These are phyloP conservation scores for Tulasnella sp. DNA, from an alignment of 768 basidiomycete species.

Conservation along the genomic window DNA sequence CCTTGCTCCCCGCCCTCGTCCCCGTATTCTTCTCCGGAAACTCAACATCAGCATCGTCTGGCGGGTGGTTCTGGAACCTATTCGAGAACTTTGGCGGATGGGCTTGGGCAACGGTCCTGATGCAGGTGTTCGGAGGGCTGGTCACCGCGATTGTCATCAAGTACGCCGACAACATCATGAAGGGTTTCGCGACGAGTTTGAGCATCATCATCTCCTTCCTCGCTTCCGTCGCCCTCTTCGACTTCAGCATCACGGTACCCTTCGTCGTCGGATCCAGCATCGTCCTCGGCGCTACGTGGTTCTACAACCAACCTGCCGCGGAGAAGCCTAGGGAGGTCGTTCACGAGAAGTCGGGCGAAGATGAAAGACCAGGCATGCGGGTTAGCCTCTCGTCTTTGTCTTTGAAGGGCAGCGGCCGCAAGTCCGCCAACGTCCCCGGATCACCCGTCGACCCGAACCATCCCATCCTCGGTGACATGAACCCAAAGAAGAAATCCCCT, in stretches of 20 bases:
- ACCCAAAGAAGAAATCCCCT: background rate
- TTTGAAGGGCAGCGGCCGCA: background rate
- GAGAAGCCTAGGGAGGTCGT: background rate
- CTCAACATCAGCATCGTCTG: slow-evolving; percentile 32
- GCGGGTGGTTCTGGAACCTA: slow-evolving; percentile 36
- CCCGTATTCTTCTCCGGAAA: slow-evolving; percentile 55
- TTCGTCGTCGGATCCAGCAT: slow-evolving; percentile 78
- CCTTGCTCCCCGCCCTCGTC: slow-evolving; percentile 75
- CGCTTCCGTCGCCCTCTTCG: slow-evolving; percentile 82
- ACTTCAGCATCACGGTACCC: slow-evolving; percentile 76
- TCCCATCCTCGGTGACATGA: slow-evolving; percentile 9
- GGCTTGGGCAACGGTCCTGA: slow-evolving; percentile 85
- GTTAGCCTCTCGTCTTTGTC: background rate
- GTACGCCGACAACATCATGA: slow-evolving; percentile 84
- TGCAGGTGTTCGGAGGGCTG: slow-evolving; percentile 87
- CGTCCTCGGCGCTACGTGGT: slow-evolving; percentile 82
- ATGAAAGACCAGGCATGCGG: background rate
- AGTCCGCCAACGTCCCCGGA: background rate
- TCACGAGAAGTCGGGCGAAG: background rate
- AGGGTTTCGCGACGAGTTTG: slow-evolving; percentile 92
- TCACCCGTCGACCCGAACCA: slow-evolving; percentile 3
- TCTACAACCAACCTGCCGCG: slow-evolving; percentile 53
- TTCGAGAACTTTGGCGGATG: slow-evolving; percentile 83
- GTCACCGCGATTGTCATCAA: slow-evolving; percentile 92
- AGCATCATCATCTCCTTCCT: slow-evolving; percentile 94